Conservation (phyloP, 768 basidiomycete genomes). For the Macrolepiota albuminosa region DNA sequence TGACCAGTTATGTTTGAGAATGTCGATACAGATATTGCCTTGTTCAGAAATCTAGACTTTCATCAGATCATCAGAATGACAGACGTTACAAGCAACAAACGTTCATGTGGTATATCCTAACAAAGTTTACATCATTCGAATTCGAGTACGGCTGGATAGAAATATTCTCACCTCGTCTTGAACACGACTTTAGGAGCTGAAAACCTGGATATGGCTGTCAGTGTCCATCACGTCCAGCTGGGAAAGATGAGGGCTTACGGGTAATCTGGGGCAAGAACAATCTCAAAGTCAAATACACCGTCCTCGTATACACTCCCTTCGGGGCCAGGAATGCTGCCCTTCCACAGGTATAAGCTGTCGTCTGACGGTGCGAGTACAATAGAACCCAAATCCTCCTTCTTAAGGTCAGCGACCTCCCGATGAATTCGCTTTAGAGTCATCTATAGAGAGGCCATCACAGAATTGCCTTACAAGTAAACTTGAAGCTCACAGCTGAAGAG, state of each 20-base stretch:
- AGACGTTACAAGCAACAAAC: slow-evolving; percentile 25
- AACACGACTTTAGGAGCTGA: slow-evolving; percentile 75
- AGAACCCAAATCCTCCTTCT: slow-evolving; percentile 77
- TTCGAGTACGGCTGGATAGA: background rate
- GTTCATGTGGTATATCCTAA: slow-evolving; percentile 88
- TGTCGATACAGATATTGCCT: slow-evolving; percentile 82
- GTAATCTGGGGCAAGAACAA: slow-evolving; percentile 67
- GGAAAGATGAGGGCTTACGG: slow-evolving; percentile 49
- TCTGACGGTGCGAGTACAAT: slow-evolving; percentile 66
- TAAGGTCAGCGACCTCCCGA: slow-evolving; percentile 73
- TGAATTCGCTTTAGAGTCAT: slow-evolving; percentile 79
- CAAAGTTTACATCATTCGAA: background rate
- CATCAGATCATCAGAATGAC: background rate
- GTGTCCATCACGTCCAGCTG: background rate
- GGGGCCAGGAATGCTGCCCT: slow-evolving; percentile 75
- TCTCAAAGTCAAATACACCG: slow-evolving; percentile 66
- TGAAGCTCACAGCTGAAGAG: slow-evolving; percentile 20
- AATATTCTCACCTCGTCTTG: slow-evolving; percentile 53
- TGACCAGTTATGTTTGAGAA: slow-evolving; percentile 92
- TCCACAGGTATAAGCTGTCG: slow-evolving; percentile 69
- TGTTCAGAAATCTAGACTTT: slow-evolving; percentile 57
- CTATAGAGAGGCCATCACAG: slow-evolving; percentile 16
- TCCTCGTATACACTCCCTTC: slow-evolving; percentile 81
- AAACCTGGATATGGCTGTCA: slow-evolving; percentile 43
- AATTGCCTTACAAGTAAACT: background rate